Conservation (phyloP, 257 asterid genomes). For the Solanum paucissectum region DNA sequence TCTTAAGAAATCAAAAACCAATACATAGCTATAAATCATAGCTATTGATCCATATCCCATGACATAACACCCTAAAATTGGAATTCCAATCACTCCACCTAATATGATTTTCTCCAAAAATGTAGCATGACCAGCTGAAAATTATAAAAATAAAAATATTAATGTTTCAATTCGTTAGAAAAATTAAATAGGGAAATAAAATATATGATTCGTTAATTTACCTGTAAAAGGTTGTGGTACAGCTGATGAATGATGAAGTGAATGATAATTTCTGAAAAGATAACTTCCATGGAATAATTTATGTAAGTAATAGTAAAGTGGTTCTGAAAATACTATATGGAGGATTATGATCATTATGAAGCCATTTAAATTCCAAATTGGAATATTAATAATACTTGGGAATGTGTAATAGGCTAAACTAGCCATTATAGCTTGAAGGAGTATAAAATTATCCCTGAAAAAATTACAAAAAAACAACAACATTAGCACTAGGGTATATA, state of each 20-base stretch:
- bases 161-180: neutral
- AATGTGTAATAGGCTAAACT: slow-evolving; percentile 29
- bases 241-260: slow-evolving; percentile 69
- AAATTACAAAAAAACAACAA: neutral
- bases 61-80: slow-evolving; percentile 43
- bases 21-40: slow-evolving; percentile 48
- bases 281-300: slow-evolving; percentile 53
- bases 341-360: slow-evolving; percentile 31
- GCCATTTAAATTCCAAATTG: slow-evolving; percentile 53
- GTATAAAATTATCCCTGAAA: slow-evolving; percentile 75
- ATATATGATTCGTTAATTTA: neutral
- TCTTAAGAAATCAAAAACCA: slow-evolving; percentile 59
- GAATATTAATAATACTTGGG: slow-evolving; percentile 23
- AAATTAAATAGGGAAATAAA: too few relatives aligned
- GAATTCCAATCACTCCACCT: slow-evolving; percentile 57
- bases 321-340: slow-evolving; percentile 62
- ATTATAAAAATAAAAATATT: neutral
- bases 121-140: slow-evolving; percentile 74
- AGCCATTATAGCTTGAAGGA: slow-evolving; percentile 60
- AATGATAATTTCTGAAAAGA: slow-evolving; percentile 54
- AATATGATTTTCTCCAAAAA: slow-evolving; percentile 58
- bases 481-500: neutral
- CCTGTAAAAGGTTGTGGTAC: slow-evolving; percentile 82
- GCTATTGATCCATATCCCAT: slow-evolving; percentile 59
- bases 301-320: slow-evolving; percentile 61